Evolutionary conservation across 2,329 filamentous ascomycete genomes (phyloP).

Genomic region (Blastomyces percursus): DNA sequence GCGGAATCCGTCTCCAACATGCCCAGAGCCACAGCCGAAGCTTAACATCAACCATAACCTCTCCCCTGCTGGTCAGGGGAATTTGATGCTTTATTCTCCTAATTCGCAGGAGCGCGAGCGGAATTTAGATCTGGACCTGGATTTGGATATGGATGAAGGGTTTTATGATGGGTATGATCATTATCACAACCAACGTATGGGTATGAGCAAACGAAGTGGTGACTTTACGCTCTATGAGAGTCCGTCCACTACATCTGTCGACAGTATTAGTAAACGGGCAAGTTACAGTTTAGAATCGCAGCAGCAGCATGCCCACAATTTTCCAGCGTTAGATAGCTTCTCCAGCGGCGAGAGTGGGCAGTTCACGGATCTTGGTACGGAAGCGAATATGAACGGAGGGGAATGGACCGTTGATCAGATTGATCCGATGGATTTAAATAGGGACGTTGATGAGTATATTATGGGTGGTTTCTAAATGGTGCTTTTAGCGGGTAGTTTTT

Average conservation of each 20-base stretch:
- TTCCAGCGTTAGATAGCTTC: neutral
- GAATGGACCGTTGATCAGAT: neutral
- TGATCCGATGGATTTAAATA: slow-evolving; percentile 2
- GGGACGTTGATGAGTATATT: slow-evolving; percentile 1
- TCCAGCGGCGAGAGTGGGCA: neutral
- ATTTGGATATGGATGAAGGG: slow-evolving; percentile 16
- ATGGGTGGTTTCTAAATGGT: neutral
- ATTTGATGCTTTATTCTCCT: slow-evolving; percentile 23
- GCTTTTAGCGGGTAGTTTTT: neutral
- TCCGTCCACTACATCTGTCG: neutral
- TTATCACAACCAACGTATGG: neutral
- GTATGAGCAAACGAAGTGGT: slow-evolving; percentile 13
- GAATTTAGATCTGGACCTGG: neutral
- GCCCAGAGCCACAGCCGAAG: slow-evolving; percentile 11
- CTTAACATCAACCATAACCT: slow-evolving; percentile 10
- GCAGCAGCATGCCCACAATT: neutral
- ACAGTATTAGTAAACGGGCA: neutral
- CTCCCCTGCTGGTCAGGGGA: slow-evolving; percentile 20
- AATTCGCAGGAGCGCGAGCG: slow-evolving; percentile 10
- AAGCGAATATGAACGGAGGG: no score
- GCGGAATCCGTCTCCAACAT: slow-evolving; percentile 13
- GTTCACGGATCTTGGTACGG: neutral
- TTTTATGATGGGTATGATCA: slow-evolving; percentile 16
- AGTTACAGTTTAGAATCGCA: neutral
- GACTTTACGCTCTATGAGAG: slow-evolving; percentile 23